Percentiles rank a stretch among this genome's conserved stretches.
Evolutionary conservation across 306 rosid species (phyloP).

Genomic region (Rubus parviflorus): DNA sequence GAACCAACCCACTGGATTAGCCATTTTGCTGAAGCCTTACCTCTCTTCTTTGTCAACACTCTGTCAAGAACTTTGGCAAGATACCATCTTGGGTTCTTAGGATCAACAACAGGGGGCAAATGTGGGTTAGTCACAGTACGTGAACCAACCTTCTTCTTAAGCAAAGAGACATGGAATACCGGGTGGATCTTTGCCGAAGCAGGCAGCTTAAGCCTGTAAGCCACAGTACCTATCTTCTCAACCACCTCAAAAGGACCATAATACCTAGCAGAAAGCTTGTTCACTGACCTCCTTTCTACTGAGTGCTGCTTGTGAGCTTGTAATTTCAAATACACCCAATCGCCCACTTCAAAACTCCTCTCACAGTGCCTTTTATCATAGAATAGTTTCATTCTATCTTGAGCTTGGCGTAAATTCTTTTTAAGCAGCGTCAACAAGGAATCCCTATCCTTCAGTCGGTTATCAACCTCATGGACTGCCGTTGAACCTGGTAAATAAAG

Average conservation of each 20-base stretch:
- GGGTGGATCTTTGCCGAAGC: neutral
- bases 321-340: neutral
- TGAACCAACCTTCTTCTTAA: neutral
- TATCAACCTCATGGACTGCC: neutral
- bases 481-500: neutral
- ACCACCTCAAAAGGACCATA: neutral
- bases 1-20: neutral
- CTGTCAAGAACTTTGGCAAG: neutral
- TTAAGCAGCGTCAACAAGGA: neutral
- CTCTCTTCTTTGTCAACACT: neutral
- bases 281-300: neutral
- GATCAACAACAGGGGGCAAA: neutral
- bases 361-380: neutral
- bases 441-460: neutral
- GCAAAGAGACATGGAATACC: neutral
- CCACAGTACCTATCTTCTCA: neutral
- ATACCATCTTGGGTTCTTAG: neutral
- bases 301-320: neutral
- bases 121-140: too few species aligned
- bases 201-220: neutral
- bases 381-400: neutral
- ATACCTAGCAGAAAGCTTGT: neutral
- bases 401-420: neutral
- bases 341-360: neutral
- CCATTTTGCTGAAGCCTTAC: neutral